phyloP scores from a whole-genome alignment of 2,329 filamentous ascomycete species.

The Fusarium mexicanum region DNA sequence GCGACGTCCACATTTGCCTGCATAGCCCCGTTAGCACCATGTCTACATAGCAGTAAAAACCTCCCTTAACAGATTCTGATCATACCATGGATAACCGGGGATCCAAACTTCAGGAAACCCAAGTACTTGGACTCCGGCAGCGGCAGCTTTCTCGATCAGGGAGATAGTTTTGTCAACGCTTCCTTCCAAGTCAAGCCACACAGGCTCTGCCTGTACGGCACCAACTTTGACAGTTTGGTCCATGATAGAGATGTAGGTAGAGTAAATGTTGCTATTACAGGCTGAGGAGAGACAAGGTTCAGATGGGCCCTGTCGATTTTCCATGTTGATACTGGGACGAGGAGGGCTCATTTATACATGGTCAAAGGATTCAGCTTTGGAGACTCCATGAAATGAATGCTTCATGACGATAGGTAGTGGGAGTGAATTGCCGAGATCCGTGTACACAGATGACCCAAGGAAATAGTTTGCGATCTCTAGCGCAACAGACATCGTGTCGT shows the following conservation, averaged over 20 bases:
- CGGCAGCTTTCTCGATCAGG: neutral
- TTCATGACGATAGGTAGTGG: neutral
- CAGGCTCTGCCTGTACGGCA: neutral
- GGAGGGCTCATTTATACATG: neutral
- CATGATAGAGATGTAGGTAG: neutral
- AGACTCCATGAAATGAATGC: neutral
- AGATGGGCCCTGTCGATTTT: neutral
- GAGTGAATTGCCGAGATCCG: neutral
- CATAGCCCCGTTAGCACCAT: neutral
- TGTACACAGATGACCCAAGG: neutral
- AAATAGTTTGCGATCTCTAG: neutral
- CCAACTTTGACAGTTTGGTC: neutral
- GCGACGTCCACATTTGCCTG: neutral
- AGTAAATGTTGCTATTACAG: neutral
- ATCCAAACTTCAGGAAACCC: slow-evolving; percentile 7
- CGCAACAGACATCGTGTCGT: rapidly evolving
- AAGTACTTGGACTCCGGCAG: neutral
- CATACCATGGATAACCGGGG: slow-evolving; percentile 1
- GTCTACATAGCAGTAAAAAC: neutral
- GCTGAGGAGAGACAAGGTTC: neutral
- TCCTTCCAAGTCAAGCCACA: neutral
- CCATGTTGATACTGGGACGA: neutral
- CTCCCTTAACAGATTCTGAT: neutral
- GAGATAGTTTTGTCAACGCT: neutral
- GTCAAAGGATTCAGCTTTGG: no score